These are phyloP conservation scores for Poronia punctata DNA, from an alignment of 495 filamentous ascomycete genomes.

Conservation along the genomic window DNA sequence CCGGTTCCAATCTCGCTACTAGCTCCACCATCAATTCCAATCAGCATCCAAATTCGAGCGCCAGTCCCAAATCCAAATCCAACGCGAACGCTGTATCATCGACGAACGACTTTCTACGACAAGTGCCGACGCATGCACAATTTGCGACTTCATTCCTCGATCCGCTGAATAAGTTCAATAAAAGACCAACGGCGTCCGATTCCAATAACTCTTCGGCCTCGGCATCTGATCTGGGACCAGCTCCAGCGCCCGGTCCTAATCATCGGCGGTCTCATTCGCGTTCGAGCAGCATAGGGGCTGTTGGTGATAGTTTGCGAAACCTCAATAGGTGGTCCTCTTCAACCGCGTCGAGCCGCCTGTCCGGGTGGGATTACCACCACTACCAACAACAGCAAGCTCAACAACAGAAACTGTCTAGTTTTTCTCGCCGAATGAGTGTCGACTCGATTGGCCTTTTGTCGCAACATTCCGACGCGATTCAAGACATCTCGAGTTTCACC, in stretches of 20 bases:
- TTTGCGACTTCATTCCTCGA: constrained; percentile 24
- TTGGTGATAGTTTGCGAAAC: constrained; percentile 61
- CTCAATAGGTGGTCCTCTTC: constrained; percentile 81
- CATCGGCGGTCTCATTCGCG: constrained; percentile 31
- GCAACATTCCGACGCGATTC: constrained; percentile 11
- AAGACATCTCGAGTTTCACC: constrained; percentile 14
- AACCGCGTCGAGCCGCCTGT: constrained; percentile 60
- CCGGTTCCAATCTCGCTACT: constrained; percentile 1
- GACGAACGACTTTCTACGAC: constrained; percentile 27
- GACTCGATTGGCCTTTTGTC: constrained; percentile 24
- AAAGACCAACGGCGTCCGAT: constrained; percentile 13
- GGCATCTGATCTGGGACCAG: constrained; percentile 9
- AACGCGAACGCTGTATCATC: constrained; percentile 5
- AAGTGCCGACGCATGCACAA: constrained; percentile 17
- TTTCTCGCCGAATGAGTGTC: constrained; percentile 44
- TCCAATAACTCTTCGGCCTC: constrained; percentile 25
- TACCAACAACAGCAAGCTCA: constrained; percentile 9
- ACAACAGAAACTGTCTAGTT: constrained; percentile 1
- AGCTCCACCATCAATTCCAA: constrained; percentile 11
- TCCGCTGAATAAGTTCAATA: constrained; percentile 17
- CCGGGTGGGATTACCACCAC: constrained; percentile 29
- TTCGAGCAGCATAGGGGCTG: constrained; percentile 35
- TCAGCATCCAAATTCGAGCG: constrained; percentile 5
- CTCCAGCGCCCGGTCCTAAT: constrained; percentile 12
- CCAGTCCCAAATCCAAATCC: not conserved